A percentile compares a stretch with the other conserved stretches of the same genome.
These are phyloP conservation scores for Medicago lupulina DNA, from an alignment of 306 rosid species.

Conservation along the genomic window DNA sequence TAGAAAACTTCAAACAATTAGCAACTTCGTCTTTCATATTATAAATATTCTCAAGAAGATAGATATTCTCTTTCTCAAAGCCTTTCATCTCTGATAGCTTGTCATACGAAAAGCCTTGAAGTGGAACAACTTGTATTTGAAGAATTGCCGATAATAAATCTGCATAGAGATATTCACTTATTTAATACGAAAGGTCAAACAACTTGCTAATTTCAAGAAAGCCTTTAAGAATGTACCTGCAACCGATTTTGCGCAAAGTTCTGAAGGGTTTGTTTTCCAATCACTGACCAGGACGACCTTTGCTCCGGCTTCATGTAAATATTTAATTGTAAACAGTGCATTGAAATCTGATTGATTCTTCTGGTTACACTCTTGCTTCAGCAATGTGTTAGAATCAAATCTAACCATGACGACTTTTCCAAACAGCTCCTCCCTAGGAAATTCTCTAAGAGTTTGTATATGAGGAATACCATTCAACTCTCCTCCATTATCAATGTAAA, in stretches of 20 bases:
- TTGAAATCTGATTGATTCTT: slow-evolving; percentile 46
- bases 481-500: slow-evolving; percentile 47
- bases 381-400: slow-evolving; percentile 76
- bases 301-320: slow-evolving; percentile 67
- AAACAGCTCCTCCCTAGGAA: slow-evolving; percentile 73
- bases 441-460: slow-evolving; percentile 76
- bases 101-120: slow-evolving; percentile 47
- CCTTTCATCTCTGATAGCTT: slow-evolving; percentile 45
- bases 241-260: slow-evolving; percentile 44
- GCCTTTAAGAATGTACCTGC: slow-evolving; percentile 63
- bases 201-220: slow-evolving; percentile 35
- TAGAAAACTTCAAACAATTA: slow-evolving; percentile 71
- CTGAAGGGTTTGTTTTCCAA: slow-evolving; percentile 61
- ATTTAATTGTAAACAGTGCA: slow-evolving; percentile 64
- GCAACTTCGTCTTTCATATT: slow-evolving; percentile 79
- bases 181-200: slow-evolving; percentile 32
- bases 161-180: slow-evolving; percentile 46
- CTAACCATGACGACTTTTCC: slow-evolving; percentile 81
- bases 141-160: slow-evolving; percentile 66
- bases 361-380: slow-evolving; percentile 47
- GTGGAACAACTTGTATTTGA: slow-evolving; percentile 65
- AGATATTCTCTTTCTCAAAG: slow-evolving; percentile 58
- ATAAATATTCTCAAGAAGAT: slow-evolving; percentile 77
- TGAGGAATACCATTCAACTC: slow-evolving; percentile 65
- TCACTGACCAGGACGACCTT: slow-evolving; percentile 72